Evolutionary conservation across 2,329 filamentous ascomycete genomes (phyloP), one percentile per base, ranked within the genome.

Genomic region (Aspergillus fructus): DNA sequence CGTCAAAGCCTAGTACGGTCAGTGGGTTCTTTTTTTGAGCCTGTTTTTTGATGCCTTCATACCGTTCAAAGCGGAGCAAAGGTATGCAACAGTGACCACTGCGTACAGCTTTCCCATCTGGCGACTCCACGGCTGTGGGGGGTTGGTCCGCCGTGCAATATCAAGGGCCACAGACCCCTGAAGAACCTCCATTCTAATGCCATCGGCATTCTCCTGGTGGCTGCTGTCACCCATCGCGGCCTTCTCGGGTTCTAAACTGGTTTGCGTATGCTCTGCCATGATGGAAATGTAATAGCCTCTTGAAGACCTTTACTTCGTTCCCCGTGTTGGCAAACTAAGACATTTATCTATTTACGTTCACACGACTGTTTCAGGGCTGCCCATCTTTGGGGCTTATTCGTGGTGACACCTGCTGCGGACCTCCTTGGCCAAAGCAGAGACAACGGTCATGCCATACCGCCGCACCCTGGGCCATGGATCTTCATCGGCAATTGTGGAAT

Each of bases 1-100:
- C 82, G 62, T 86, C 83, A 12, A 30, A 52, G 11, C 49, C 49
- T 42, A 11, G 3, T 3, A 12, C 7, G 8, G 40, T 42, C 17
- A 19, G 40, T 21, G 8, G 8, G 1, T 30, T 9, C 9, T 9
- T 8, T 9, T 9, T 19, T 19, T 19, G 1, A 19, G 17, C 17
- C 17, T 1, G 1, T 11, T 30, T 30, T 3, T 11, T 8, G 27
- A 8, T 4, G 2, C 2, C 24, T 5, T 13, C 40, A 17, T 42
- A 42, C 40, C 40, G 0, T 42, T 42, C 17, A 42, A 12, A 7
- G 40, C 40, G 17, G 40, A 42, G 40, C 40, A 42, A 19, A 42
- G 40, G 23, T 42, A 42, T 19, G 40, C 40, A 3, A 42, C 40
- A 42, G 40, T 19, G 17, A 42, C n/a, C 3, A 21, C 17, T 4